Percentiles rank a stretch among this genome's conserved stretches.
phyloP scores from a whole-genome alignment of 2,329 filamentous ascomycete species.

The Ophiostoma sp. region DNA sequence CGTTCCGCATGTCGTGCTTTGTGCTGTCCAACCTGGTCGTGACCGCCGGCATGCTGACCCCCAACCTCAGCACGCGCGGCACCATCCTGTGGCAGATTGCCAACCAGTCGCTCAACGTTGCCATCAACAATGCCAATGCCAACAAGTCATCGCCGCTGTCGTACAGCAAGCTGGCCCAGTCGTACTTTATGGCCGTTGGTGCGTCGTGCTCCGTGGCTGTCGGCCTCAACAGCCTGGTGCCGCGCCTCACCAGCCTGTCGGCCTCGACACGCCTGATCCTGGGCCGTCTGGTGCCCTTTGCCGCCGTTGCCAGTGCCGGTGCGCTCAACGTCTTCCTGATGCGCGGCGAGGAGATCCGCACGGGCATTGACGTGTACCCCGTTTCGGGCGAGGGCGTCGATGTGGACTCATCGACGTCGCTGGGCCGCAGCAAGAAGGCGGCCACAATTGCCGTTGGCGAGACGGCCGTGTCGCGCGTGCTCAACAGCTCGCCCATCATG shows the following conservation, averaged over 20 bases:
- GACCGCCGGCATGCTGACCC: constrained; percentile 64
- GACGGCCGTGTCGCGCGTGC: constrained; percentile 82
- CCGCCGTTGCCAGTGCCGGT: constrained; percentile 85
- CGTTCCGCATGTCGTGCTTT: constrained; percentile 96
- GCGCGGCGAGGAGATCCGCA: constrained; percentile 90
- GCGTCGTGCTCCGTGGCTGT: constrained; percentile 92
- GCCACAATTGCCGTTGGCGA: constrained; percentile 86
- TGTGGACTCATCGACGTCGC: constrained; percentile 58
- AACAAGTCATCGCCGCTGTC: constrained; percentile 94
- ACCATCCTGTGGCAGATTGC: constrained; percentile 91
- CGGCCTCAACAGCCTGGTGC: constrained; percentile 84
- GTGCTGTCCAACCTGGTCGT: constrained; percentile 90
- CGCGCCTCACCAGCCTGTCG: constrained; percentile 69
- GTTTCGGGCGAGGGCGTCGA: constrained; percentile 39
- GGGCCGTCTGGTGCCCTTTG: constrained; percentile 87
- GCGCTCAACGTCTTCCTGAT: constrained; percentile 95
- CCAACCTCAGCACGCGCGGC: constrained; percentile 59
- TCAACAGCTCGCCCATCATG: constrained; percentile 97
- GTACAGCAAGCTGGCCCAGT: constrained; percentile 73
- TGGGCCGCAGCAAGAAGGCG: constrained; percentile 84
- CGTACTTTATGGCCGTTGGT: constrained; percentile 84
- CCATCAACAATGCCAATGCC: constrained; percentile 94
- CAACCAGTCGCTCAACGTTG: constrained; percentile 97
- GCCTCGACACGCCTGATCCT: constrained; percentile 72
- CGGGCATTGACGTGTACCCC: constrained; percentile 88